Conservation (phyloP, 2,329 filamentous ascomycete species). For the Xylariaceae sp. region DNA sequence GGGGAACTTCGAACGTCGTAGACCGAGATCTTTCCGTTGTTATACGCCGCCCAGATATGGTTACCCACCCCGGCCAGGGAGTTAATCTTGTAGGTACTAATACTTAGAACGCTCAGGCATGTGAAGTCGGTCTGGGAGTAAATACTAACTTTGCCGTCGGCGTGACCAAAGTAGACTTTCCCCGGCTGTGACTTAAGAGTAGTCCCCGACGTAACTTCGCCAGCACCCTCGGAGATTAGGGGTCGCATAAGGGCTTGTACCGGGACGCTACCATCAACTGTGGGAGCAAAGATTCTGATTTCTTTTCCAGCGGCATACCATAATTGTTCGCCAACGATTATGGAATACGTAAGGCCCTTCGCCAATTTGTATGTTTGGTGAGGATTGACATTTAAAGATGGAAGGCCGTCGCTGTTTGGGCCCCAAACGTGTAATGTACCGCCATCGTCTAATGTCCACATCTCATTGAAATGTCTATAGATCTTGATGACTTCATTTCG, state of each 20-base stretch:
- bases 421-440: constrained; percentile 85
- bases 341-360: constrained; percentile 78
- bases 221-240: constrained; percentile 64
- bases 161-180: constrained; percentile 83
- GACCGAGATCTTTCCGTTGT: constrained; percentile 87
- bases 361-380: constrained; percentile 69
- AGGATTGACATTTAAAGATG: constrained; percentile 68
- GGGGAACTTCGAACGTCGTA: constrained; percentile 80
- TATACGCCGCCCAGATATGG: constrained; percentile 89
- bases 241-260: constrained; percentile 72
- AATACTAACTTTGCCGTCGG: constrained; percentile 90
- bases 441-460: constrained; percentile 91
- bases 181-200: constrained; percentile 68
- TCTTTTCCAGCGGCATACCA: constrained; percentile 89
- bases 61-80: constrained; percentile 73
- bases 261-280: constrained; percentile 57
- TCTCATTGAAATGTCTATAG: constrained; percentile 75
- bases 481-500: constrained; percentile 78
- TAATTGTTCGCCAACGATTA: constrained; percentile 75
- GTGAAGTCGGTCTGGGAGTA: constrained; percentile 73
- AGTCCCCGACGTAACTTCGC: constrained; percentile 82
- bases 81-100: constrained; percentile 95
- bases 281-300: constrained; percentile 76
- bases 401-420: constrained; percentile 64
- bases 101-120: constrained; percentile 73